Base-by-base conservation (phyloP, 192 early-diverging fungal genomes). In the Coemansia aciculifera region DNA sequence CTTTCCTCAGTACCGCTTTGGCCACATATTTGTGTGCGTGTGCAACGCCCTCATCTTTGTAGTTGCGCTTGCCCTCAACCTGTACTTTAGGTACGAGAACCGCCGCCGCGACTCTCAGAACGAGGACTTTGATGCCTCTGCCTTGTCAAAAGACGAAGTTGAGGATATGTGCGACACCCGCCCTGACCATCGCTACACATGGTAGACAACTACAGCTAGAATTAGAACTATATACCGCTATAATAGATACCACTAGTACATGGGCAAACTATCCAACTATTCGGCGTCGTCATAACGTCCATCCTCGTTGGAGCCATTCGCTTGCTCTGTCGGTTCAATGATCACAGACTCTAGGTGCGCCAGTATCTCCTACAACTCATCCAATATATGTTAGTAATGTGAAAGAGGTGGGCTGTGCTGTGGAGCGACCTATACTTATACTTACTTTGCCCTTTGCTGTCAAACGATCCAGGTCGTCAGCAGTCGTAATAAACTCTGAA, bases 1-100 rank as follows among this genome's bases (percentile, higher is more conserved):
- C 29, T 71, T 65, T 0, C 88, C 88, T 13, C 72, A 79, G 21
- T 89, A 85, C 38, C 67, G 74, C 12, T 75, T 73, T 48, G 86
- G 86, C 29, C 86, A 87, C 34, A 67, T 76, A 3, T 77, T 82
- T 64, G 68, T 73, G 1, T 70, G 74, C 43, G 57, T 69, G 0
- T 77, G 74, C 43, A 77, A 77, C 42, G 79, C 71, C 4, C 8
- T 82, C 3, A 74, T 77, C 27, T 82, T 82, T 27, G 17, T 77
- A 0, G 37, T 71, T 13, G 72, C 79, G 23, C 59, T 82, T 23
- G 31, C 57, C 0, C 62, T 82, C 3, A 59, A 76, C 21, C 11
- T 74, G 23, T 77, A 77, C 66, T 82, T 82, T 46, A 67, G 68
- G 40, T 63, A 19, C 11, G 79, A 82, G 59, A 82, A 82, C 62